A percentile compares a stretch with the other conserved stretches of the same genome.
Evolutionary conservation across 768 basidiomycete genomes (phyloP).

Genomic region (Collybia nuda): DNA sequence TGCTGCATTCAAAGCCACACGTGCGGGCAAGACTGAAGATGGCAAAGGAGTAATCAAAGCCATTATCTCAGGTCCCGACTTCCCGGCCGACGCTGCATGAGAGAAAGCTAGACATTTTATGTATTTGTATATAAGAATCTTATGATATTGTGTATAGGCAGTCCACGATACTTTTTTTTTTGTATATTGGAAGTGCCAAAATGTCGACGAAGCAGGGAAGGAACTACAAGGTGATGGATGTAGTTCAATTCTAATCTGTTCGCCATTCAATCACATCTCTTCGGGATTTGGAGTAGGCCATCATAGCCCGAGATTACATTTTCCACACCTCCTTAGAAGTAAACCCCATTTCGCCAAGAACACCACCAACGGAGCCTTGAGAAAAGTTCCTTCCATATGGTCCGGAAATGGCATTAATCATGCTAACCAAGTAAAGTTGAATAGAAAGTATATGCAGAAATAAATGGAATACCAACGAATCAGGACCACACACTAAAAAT

Average conservation of each 20-base stretch:
- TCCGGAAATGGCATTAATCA: slow-evolving; percentile 75
- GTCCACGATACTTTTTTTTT: slow-evolving; percentile 5
- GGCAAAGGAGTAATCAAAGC: slow-evolving; percentile 89
- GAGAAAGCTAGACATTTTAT: background rate
- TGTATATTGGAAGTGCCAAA: background rate
- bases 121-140: slow-evolving; percentile 7
- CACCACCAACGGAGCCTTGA: slow-evolving; percentile 70
- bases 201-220: background rate
- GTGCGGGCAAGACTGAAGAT: slow-evolving; percentile 77
- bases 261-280: no score
- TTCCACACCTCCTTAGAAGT: slow-evolving; percentile 68
- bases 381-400: slow-evolving; percentile 76
- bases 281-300: no score
- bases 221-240: no score
- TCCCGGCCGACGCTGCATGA: slow-evolving; percentile 35
- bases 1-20: slow-evolving; percentile 80
- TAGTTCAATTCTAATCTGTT: background rate
- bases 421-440: slow-evolving; percentile 40
- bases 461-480: slow-evolving; percentile 50
- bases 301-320: slow-evolving; percentile 30
- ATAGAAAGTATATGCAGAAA: background rate
- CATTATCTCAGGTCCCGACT: slow-evolving; percentile 82
- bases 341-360: slow-evolving; percentile 64
- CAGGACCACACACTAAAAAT: slow-evolving; percentile 85
- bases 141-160: background rate